phyloP scores from a whole-genome alignment of 2,329 filamentous ascomycete species.

The Aspergillus unguis region DNA sequence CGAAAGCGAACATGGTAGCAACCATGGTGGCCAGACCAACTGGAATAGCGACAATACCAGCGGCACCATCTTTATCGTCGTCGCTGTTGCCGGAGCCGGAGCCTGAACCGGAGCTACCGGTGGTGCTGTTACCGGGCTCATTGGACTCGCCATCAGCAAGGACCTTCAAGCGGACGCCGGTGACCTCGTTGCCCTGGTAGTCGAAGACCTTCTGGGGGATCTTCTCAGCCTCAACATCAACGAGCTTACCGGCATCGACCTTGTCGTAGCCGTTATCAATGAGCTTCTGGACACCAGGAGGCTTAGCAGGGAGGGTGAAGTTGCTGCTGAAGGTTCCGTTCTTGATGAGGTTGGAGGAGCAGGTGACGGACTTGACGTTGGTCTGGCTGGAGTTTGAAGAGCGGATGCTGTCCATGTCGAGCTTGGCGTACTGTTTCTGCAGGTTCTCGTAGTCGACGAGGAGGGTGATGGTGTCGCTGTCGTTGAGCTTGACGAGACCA shows the following conservation, averaged over 20 bases:
- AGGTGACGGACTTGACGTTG: conserved; percentile 58
- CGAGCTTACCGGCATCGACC: conserved; percentile 62
- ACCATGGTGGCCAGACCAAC: conserved; percentile 25
- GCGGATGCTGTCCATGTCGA: conserved; percentile 69
- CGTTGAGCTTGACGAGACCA: conserved; percentile 60
- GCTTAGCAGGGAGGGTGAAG: conserved; percentile 69
- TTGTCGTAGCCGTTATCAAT: conserved; percentile 72
- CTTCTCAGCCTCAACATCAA: conserved; percentile 55
- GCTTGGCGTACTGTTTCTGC: conserved; percentile 67
- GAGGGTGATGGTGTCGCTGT: conserved; percentile 57
- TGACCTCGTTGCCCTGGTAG: conserved; percentile 56
- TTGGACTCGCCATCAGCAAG: conserved; percentile 54
- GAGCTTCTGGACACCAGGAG: conserved; percentile 65
- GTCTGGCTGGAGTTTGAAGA: conserved; percentile 57
- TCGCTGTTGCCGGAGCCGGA: conserved; percentile 15
- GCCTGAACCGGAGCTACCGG: not conserved
- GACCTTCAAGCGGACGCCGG: conserved; percentile 59
- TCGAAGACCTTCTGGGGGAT: conserved; percentile 58
- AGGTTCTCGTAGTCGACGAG: conserved; percentile 70
- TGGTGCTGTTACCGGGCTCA: conserved; percentile 47
- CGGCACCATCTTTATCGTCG: conserved; percentile 20
- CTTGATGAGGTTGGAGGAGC: conserved; percentile 65
- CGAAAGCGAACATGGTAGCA: conserved; percentile 26
- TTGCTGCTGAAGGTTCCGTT: conserved; percentile 66
- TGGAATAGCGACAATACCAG: conserved; percentile 23